Conservation (phyloP, 2,329 filamentous ascomycete genomes). For the Aspergillus proliferans region DNA sequence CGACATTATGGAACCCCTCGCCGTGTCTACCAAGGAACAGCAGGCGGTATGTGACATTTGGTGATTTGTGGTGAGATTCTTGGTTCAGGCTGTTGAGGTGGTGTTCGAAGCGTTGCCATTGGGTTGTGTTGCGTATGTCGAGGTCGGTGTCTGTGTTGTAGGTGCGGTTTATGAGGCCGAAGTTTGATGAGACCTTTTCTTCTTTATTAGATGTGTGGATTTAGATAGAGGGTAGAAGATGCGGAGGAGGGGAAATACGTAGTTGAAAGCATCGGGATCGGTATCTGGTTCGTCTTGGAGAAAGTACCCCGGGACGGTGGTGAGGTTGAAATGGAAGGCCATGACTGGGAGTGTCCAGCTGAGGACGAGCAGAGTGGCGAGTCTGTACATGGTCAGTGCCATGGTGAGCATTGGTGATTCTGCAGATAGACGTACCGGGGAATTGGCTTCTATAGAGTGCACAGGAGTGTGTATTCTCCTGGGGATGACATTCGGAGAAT, state of each 20-base stretch:
- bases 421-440: background rate
- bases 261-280: constrained; percentile 44
- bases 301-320: constrained; percentile 44
- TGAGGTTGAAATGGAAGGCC: background rate
- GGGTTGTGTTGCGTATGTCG: constrained; percentile 35
- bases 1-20: constrained; percentile 57
- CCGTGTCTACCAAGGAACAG: constrained; percentile 57
- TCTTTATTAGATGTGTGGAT: background rate
- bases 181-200: constrained; percentile 35
- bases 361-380: constrained; percentile 6
- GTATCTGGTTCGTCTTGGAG: constrained; percentile 46
- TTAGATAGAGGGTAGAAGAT: background rate
- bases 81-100: constrained; percentile 44
- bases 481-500: too few relatives aligned
- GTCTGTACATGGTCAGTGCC: background rate
- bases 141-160: constrained; percentile 38
- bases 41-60: constrained; percentile 46
- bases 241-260: constrained; percentile 27
- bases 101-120: constrained; percentile 50
- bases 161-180: constrained; percentile 44
- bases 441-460: background rate
- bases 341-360: background rate
- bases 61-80: constrained; percentile 16
- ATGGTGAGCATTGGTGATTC: background rate
- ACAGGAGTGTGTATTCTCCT: too few relatives aligned